Percentiles rank a stretch among this genome's conserved stretches.
Conservation (phyloP, 306 rosid species). For the Cucurbita ficifolia region DNA sequence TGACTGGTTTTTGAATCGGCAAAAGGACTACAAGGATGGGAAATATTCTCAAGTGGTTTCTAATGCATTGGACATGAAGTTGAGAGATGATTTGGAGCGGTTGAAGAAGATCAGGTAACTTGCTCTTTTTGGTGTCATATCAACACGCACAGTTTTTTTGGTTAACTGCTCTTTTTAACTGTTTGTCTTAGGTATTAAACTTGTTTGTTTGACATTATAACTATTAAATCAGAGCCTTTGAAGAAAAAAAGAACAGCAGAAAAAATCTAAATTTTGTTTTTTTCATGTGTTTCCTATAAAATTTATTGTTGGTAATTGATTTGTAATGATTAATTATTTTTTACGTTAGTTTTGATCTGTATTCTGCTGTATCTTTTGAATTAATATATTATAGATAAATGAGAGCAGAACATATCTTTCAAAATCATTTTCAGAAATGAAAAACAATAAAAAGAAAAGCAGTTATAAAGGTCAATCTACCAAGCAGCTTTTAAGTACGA, state of each 20-base stretch:
- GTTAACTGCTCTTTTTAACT: not conserved
- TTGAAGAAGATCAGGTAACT: slow-evolving; percentile 74
- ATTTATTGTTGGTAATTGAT: not conserved
- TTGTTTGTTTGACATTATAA: not conserved
- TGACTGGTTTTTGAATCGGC: slow-evolving; percentile 65
- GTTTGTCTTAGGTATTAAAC: not conserved
- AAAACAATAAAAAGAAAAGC: not conserved
- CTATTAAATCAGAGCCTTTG: not conserved
- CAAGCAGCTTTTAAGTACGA: not conserved
- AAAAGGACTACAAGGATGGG: slow-evolving; percentile 71
- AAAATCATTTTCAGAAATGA: too few relatives aligned
- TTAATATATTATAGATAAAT: too few relatives aligned
- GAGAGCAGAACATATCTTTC: not conserved
- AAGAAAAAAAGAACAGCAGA: not conserved
- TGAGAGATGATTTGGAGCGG: slow-evolving; percentile 80
- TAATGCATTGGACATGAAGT: slow-evolving; percentile 77
- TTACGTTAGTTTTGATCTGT: not conserved
- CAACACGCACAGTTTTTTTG: not conserved
- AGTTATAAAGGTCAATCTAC: not conserved
- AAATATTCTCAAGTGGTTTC: slow-evolving; percentile 61
- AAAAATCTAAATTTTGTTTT: not conserved
- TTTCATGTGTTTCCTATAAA: not conserved
- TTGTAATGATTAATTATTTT: too few relatives aligned
- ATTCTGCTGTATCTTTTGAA: not conserved
- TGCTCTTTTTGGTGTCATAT: not conserved